Base-by-base conservation (phyloP, 2,329 filamentous ascomycete genomes). In the Fusarium sp. region DNA sequence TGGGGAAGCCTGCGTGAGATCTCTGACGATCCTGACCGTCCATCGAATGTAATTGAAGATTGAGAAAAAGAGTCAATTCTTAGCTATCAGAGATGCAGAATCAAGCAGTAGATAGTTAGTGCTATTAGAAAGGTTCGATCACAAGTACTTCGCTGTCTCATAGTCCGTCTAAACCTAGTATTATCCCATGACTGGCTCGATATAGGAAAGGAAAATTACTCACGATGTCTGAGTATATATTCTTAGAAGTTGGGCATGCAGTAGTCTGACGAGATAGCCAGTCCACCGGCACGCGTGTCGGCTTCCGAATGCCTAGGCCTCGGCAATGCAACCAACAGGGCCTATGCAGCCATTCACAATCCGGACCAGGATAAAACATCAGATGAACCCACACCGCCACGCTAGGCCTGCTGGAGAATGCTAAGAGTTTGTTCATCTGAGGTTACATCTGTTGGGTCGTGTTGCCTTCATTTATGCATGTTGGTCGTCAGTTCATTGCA, bases 211-310 rank as follows among this genome's bases (percentile, higher is more conserved):
- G 21, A 21, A 21, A 3, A 21, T 21, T 21, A 21, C 21, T 21
- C 21, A 21, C 21, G 21, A 21, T 21, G 21, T 21, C 21, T 21
- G 21, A 21, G 21, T 21, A 21, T 21, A 21, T 21, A 21, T 21
- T 3, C 21, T 21, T 21, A 21, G 21, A 21, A 21, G 21, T 21
- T 3, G 21, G 21, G 21, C 21, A 21, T 21, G 21, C 5, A 37
- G 34, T 37, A 34, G 9, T 2, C 18, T n/a, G 16, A 12, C n/a
- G 18, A 0, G 2, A n/a, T 12, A n/a, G 0, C 0, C 10, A 37
- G n/a, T 5, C 34, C 18, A 37, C 18, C 42, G 21, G 14, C 9
- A 45, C 18, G 21, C 14, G 42, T 16, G 20, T 37, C 34, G 34
- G 34, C 18, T n/a, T 25, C 20, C 42, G 10, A 23, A 23, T 43